Percentiles rank a stretch among this genome's conserved stretches.
Evolutionary conservation across 169 alveolate species (phyloP).

Genomic region (Plasmodium berghei): DNA sequence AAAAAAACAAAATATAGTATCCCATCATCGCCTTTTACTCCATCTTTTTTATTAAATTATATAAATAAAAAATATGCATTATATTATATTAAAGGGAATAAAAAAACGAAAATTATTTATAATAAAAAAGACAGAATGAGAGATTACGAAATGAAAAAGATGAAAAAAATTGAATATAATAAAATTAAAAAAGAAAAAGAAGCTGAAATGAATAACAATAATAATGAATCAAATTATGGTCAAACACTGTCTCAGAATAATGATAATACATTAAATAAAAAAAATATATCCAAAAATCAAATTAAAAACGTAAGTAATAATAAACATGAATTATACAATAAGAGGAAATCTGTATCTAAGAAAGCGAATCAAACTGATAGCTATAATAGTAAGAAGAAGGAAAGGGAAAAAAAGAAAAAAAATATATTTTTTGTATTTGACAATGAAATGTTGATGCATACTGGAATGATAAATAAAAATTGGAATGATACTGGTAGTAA

Average conservation of each 20-base stretch:
- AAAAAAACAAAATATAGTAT: constrained; percentile 12
- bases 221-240: too few relatives aligned
- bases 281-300: too few relatives aligned
- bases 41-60: constrained; percentile 19
- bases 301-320: constrained; percentile 8
- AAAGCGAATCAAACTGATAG: background rate
- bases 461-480: background rate
- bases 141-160: background rate
- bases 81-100: constrained; percentile 28
- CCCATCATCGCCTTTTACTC: constrained; percentile 8
- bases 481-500: background rate
- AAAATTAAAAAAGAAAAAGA: background rate
- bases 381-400: background rate
- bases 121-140: constrained; percentile 14
- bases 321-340: background rate
- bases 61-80: constrained; percentile 34
- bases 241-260: too few relatives aligned
- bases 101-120: constrained; percentile 14
- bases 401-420: background rate
- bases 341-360: constrained; percentile 2
- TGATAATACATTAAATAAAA: too few relatives aligned
- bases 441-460: background rate
- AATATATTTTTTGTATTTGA: background rate
- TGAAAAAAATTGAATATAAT: background rate
- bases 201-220: background rate